A percentile compares a stretch with the other conserved stretches of the same genome.
These are phyloP conservation scores for Candida mattraensis DNA, from an alignment of 805 yeast species.

Conservation along the genomic window DNA sequence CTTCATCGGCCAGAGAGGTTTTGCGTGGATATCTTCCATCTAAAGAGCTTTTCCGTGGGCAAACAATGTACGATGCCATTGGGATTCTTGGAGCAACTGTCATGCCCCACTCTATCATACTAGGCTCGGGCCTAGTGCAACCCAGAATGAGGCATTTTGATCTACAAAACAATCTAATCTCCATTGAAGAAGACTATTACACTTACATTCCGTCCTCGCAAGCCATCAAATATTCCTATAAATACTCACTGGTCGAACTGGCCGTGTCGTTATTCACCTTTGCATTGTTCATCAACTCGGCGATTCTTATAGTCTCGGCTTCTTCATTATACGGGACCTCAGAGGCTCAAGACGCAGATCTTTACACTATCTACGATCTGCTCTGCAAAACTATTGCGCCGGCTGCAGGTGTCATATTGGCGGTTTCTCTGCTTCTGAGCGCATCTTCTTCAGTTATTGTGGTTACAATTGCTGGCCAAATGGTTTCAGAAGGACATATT, in stretches of 20 bases:
- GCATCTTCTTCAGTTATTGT: conserved; percentile 88
- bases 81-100: conserved; percentile 52
- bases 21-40: conserved; percentile 48
- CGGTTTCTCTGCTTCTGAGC: conserved; percentile 73
- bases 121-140: conserved; percentile 50
- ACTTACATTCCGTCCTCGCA: conserved; percentile 61
- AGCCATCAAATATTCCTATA: conserved; percentile 69
- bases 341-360: conserved; percentile 67
- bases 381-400: conserved; percentile 59
- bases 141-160: conserved; percentile 48
- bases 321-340: conserved; percentile 66
- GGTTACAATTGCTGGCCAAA: conserved; percentile 88
- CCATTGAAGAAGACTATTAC: conserved; percentile 40
- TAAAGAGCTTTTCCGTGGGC: conserved; percentile 40
- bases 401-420: conserved; percentile 76
- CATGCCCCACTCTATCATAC: conserved; percentile 50
- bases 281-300: conserved; percentile 80
- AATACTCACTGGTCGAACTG: conserved; percentile 67
- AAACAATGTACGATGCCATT: conserved; percentile 47
- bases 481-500: conserved; percentile 83
- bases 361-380: conserved; percentile 67
- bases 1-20: conserved; percentile 29
- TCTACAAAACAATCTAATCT: conserved; percentile 36
- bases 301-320: conserved; percentile 77
- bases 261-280: conserved; percentile 66